A percentile compares a stretch with the other conserved stretches of the same genome.
These are phyloP conservation scores for Penicillium sp. DNA, from an alignment of 2,329 filamentous ascomycete species.

Conservation along the genomic window DNA sequence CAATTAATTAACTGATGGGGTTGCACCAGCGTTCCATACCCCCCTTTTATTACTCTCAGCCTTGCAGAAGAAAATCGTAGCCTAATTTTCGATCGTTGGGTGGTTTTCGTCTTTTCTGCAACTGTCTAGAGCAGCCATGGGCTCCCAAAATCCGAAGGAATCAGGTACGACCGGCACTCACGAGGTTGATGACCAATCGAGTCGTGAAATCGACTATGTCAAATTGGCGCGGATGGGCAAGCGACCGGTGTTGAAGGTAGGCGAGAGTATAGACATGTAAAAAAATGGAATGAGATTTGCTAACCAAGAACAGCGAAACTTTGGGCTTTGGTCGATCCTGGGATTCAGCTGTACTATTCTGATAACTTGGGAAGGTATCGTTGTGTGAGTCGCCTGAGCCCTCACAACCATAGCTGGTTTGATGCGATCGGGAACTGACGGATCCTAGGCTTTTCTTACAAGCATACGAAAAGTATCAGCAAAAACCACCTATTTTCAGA, in stretches of 20 bases:
- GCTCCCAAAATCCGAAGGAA: conserved; percentile 17
- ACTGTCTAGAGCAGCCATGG: conserved; percentile 6
- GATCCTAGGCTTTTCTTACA: neutral
- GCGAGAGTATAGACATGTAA: neutral
- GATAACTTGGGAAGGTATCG: conserved; percentile 43
- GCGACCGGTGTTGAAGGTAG: conserved; percentile 51
- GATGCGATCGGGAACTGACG: neutral
- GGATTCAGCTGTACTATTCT: conserved; percentile 46
- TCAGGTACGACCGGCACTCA: conserved; percentile 11
- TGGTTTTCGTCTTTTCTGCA: neutral
- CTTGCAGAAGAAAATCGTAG: neutral
- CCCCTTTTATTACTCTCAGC: neutral
- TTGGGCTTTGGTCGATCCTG: conserved; percentile 43
- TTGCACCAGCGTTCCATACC: neutral
- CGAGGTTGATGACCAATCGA: conserved; percentile 20
- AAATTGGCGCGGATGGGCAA: conserved; percentile 58
- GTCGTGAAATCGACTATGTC: conserved; percentile 39
- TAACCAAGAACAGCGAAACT: conserved; percentile 39
- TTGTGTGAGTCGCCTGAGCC: conserved; percentile 31
- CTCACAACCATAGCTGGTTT: neutral
- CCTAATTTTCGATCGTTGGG: neutral
- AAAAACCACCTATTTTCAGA: neutral
- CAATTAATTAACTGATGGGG: neutral
- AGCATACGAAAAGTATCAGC: conserved; percentile 1
- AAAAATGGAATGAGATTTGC: neutral